Percentiles rank a stretch among this genome's conserved stretches.
These are phyloP conservation scores for Biancaea sappan DNA, from an alignment of 306 rosid species.

Conservation along the genomic window DNA sequence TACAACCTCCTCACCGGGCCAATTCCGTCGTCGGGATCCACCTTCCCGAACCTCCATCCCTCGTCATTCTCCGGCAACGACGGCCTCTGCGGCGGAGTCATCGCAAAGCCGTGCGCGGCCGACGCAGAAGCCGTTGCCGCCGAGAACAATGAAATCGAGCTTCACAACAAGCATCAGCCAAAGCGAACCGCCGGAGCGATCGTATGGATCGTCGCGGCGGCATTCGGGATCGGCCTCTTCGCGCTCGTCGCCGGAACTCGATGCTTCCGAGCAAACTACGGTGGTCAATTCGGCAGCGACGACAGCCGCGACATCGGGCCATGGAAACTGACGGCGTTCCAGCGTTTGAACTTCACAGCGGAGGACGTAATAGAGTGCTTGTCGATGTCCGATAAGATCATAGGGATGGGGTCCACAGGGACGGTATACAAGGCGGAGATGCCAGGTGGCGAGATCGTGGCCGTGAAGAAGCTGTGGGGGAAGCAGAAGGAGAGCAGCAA, in stretches of 20 bases:
- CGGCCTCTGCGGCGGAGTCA: conserved; percentile 68
- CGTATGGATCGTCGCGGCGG: conserved; percentile 88
- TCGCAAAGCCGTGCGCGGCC: conserved; percentile 61
- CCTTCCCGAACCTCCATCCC: conserved; percentile 67
- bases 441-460: conserved; percentile 96
- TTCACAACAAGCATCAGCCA: conserved; percentile 50
- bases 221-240: conserved; percentile 84
- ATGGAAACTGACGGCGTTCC: conserved; percentile 90
- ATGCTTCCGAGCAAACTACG: conserved; percentile 75
- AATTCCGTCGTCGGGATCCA: conserved; percentile 62
- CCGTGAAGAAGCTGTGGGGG: conserved; percentile 88
- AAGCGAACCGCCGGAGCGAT: conserved; percentile 78
- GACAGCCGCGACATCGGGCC: conserved; percentile 56
- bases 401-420: conserved; percentile 94
- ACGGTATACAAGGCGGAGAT: conserved; percentile 82
- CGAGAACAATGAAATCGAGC: conserved; percentile 39
- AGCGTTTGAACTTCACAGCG: conserved; percentile 85
- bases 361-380: conserved; percentile 85
- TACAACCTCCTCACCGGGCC: conserved; percentile 81
- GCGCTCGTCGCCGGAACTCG: conserved; percentile 83
- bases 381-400: conserved; percentile 64
- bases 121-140: conserved; percentile 45
- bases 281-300: conserved; percentile 43
- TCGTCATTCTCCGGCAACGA: conserved; percentile 81
- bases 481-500: conserved; percentile 63